phyloP scores from a whole-genome alignment of 228 moss, liverwort and hornwort species.

The Sphagnum fallax region DNA sequence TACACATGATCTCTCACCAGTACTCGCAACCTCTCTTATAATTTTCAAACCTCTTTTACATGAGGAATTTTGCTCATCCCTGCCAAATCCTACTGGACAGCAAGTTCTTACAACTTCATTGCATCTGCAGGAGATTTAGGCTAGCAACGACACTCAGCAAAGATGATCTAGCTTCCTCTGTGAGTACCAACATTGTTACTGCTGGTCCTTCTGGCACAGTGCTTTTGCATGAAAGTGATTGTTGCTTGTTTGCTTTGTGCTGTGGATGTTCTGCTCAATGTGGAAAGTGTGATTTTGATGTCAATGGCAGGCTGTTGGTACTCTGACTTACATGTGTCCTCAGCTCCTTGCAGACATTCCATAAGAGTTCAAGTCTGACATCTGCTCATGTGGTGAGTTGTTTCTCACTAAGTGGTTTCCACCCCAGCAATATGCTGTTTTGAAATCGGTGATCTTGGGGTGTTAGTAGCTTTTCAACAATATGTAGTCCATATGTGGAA shows the following conservation, averaged over 20 bases:
- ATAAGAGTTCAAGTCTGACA: slow-evolving; percentile 98
- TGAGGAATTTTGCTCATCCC: too few relatives aligned
- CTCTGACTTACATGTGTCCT: slow-evolving; percentile 99
- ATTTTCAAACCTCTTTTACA: background rate
- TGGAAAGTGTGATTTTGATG: background rate
- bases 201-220: too few relatives aligned
- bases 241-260: too few relatives aligned
- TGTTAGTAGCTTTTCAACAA: too few relatives aligned
- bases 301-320: slow-evolving; percentile 79
- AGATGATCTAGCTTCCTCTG: slow-evolving; percentile 96
- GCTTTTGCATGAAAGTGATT: too few relatives aligned
- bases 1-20: background rate
- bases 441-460: too few relatives aligned
- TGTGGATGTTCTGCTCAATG: background rate
- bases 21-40: background rate
- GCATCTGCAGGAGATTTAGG: slow-evolving; percentile 84
- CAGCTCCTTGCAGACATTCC: slow-evolving; percentile 98
- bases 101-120: background rate
- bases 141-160: slow-evolving; percentile 95
- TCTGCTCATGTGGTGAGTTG: slow-evolving; percentile 81
- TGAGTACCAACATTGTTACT: slow-evolving; percentile 14
- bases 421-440: too few relatives aligned
- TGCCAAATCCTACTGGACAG: too few relatives aligned
- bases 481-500: too few relatives aligned
- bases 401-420: too few relatives aligned